Percentiles rank a stretch among this genome's conserved stretches.
phyloP scores from a whole-genome alignment of 768 basidiomycete species.

The Zangia roseola region DNA sequence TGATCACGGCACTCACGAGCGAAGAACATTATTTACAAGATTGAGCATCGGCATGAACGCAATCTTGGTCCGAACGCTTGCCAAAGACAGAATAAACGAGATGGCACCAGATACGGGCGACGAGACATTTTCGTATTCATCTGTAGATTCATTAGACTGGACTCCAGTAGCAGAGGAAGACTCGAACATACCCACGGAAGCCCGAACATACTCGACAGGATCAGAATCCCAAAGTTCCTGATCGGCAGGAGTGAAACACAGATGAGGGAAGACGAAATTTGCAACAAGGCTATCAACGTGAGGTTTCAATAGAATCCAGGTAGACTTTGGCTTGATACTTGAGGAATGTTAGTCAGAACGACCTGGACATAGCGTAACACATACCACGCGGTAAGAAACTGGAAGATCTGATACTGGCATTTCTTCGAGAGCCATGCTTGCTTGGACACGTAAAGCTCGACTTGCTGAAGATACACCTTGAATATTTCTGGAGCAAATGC shows the following conservation, averaged over 20 bases:
- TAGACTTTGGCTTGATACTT: slow-evolving; percentile 92
- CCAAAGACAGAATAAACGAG: slow-evolving; percentile 75
- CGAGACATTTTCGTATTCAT: slow-evolving; percentile 78
- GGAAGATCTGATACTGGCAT: slow-evolving; percentile 79
- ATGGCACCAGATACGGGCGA: slow-evolving; percentile 79
- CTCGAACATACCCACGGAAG: slow-evolving; percentile 59
- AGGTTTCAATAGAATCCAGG: slow-evolving; percentile 84
- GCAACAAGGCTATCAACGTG: slow-evolving; percentile 79
- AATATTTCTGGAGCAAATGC: slow-evolving; percentile 86
- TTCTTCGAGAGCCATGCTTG: slow-evolving; percentile 81
- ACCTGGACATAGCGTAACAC: slow-evolving; percentile 16
- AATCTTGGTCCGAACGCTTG: slow-evolving; percentile 76
- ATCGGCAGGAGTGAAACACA: slow-evolving; percentile 71
- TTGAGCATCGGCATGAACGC: slow-evolving; percentile 78
- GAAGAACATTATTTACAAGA: slow-evolving; percentile 74
- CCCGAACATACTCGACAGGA: slow-evolving; percentile 78
- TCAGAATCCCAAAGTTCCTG: slow-evolving; percentile 77
- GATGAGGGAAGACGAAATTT: slow-evolving; percentile 81
- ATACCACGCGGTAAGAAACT: slow-evolving; percentile 87
- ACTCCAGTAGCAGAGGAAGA: not conserved
- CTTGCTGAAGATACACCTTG: slow-evolving; percentile 67
- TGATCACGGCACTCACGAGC: slow-evolving; percentile 45
- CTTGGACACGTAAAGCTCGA: slow-evolving; percentile 67
- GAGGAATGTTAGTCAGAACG: slow-evolving; percentile 13
- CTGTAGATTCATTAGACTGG: slow-evolving; percentile 35